Percentiles rank a stretch among this genome's conserved stretches.
These are phyloP conservation scores for Aulographum hederae DNA, from an alignment of 2,329 filamentous ascomycete genomes.

Conservation along the genomic window DNA sequence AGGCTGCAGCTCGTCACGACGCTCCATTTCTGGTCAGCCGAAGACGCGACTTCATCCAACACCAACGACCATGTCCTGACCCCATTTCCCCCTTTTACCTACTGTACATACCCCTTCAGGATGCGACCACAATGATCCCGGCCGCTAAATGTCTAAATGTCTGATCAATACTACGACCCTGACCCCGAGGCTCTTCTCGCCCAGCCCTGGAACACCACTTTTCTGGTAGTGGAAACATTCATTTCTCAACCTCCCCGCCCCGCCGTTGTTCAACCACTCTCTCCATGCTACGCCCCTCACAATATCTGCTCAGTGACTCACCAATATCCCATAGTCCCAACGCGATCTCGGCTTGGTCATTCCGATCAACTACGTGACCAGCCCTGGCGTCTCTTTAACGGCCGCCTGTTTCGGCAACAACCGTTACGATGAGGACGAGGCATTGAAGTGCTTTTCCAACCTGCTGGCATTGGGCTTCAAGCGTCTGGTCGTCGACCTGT, in stretches of 20 bases:
- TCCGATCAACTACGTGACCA: slow-evolving; percentile 44
- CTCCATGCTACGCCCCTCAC: not conserved
- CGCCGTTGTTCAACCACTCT: too few species aligned
- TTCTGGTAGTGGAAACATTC: too few species aligned
- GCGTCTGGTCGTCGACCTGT: slow-evolving; percentile 40
- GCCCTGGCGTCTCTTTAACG: slow-evolving; percentile 35
- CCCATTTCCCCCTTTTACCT: too few species aligned
- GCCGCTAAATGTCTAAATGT: too few species aligned
- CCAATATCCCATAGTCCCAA: slow-evolving; percentile 33
- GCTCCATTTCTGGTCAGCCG: too few species aligned
- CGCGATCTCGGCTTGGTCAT: slow-evolving; percentile 40
- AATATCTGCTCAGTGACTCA: not conserved
- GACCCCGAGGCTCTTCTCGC: slow-evolving; percentile 9
- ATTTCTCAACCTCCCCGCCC: too few species aligned
- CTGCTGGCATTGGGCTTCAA: slow-evolving; percentile 41
- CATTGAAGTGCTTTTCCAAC: slow-evolving; percentile 41
- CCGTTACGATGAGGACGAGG: slow-evolving; percentile 32
- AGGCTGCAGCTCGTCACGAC: too few species aligned
- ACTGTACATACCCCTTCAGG: too few species aligned
- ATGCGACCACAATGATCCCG: too few species aligned
- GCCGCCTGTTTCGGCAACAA: slow-evolving; percentile 39
- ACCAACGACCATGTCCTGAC: too few species aligned
- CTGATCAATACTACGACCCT: too few species aligned
- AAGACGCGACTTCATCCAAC: too few species aligned
- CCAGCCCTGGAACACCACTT: slow-evolving; percentile 9